Evolutionary conservation across 2,329 filamentous ascomycete species (phyloP).

Genomic region (Paecilomyces niveus): DNA sequence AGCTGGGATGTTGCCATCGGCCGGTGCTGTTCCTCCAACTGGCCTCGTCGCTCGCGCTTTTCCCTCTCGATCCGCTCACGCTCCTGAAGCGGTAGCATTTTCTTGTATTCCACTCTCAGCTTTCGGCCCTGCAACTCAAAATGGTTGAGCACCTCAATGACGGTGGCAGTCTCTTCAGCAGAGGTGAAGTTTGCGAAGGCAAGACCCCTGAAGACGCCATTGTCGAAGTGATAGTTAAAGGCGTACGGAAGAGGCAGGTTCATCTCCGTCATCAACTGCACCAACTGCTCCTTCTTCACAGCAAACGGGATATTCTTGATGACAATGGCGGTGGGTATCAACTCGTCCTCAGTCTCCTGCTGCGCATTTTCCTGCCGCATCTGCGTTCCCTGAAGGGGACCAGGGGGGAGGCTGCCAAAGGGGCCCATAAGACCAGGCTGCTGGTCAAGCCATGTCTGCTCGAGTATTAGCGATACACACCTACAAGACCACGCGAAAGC

Average conservation of each 20-base stretch:
- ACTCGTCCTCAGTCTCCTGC: slow-evolving; percentile 59
- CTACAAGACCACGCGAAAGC: slow-evolving; percentile 2
- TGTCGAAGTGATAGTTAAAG: slow-evolving; percentile 99
- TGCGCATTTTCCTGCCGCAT: slow-evolving; percentile 35
- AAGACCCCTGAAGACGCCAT: slow-evolving; percentile 89
- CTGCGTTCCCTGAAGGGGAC: slow-evolving; percentile 33
- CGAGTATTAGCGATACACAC: slow-evolving; percentile 4
- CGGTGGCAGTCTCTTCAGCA: slow-evolving; percentile 82
- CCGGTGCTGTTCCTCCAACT: slow-evolving; percentile 94
- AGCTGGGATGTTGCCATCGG: slow-evolving; percentile 58
- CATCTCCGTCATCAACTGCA: slow-evolving; percentile 89
- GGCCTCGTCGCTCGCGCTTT: slow-evolving; percentile 90
- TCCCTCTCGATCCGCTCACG: slow-evolving; percentile 93
- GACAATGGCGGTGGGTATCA: slow-evolving; percentile 96
- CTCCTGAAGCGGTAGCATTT: slow-evolving; percentile 94
- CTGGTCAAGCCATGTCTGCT: slow-evolving; percentile 58
- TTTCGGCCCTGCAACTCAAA: slow-evolving; percentile 93
- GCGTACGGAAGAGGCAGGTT: slow-evolving; percentile 91
- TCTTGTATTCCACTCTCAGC: slow-evolving; percentile 96
- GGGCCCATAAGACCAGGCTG: slow-evolving; percentile 42
- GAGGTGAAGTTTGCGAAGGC: slow-evolving; percentile 98
- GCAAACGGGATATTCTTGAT: slow-evolving; percentile 99
- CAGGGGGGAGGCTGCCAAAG: slow-evolving; percentile 39
- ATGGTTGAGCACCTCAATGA: slow-evolving; percentile 92
- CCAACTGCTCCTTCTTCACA: slow-evolving; percentile 91